Evolutionary conservation across 2,329 filamentous ascomycete genomes (phyloP), one percentile per base, ranked within the genome.

Genomic region (Talaromyces sp.): DNA sequence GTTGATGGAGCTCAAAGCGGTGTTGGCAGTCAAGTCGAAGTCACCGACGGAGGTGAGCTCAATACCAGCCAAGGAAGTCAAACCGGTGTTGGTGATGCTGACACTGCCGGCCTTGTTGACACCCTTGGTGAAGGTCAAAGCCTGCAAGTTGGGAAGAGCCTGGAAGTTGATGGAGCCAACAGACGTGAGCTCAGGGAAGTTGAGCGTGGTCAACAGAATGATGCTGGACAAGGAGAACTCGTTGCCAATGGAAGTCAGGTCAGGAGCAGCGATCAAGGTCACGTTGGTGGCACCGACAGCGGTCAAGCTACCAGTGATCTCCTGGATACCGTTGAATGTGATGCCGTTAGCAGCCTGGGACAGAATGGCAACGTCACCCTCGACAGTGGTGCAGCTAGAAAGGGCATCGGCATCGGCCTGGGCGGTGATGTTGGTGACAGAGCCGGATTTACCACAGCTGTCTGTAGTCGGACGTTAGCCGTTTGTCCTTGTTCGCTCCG

Each of bases 1-100:
- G 75, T 87, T 86, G 82, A 96, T 91, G 67, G 83, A 84, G 75
- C 86, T 87, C 72, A 99, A 85, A 75, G 90, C 89, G 68, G 82
- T 82, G 87, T 98, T 98, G 89, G 97, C 97, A 86, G 91, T 90
- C 80, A 99, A 90, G 78, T 91, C 84, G 76, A 99, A 86, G 70
- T 82, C 84, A 65, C 86, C 85, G 63, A 92, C 89, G n/a, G 85
- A 84, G 69, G 87, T 80, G 69, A 98, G 84, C 76, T 92, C 90
- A 77, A 99, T 90, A 74, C 92, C 93, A 70, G 89, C 84, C 66
- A 99, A 86, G 70, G 85, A 87, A 76, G 83, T 85, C 71, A 99
- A 86, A 79, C 89, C 88, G 60, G 95, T 99, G 83, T 99, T 95
- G 80, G 88, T 86, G 76, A 99, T 93, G 71, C 82, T 80, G 71